Conservation (phyloP, 192 early-diverging fungal genomes). For the Diversispora eburnea region DNA sequence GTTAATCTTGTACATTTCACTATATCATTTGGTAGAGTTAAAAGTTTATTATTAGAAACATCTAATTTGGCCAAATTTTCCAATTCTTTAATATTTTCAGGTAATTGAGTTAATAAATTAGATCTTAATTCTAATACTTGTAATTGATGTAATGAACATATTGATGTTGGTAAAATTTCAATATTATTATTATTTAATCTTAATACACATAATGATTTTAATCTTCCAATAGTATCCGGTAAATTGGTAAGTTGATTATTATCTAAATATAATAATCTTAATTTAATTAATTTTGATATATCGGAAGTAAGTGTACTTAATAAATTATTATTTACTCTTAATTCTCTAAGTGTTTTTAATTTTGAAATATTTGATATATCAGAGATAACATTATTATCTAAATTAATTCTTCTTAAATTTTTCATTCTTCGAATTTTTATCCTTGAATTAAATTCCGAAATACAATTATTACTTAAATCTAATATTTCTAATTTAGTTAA, state of each 20-base stretch:
- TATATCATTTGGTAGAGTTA: slow-evolving; percentile 39
- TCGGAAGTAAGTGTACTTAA: slow-evolving; percentile 32
- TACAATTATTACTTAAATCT: slow-evolving; percentile 44
- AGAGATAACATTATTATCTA: slow-evolving; percentile 43
- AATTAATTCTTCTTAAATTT: slow-evolving; percentile 39
- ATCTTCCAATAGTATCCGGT: slow-evolving; percentile 41
- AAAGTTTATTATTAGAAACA: slow-evolving; percentile 50
- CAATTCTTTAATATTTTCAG: slow-evolving; percentile 43
- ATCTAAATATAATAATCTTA: slow-evolving; percentile 39
- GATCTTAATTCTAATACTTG: slow-evolving; percentile 40
- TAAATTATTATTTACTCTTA: slow-evolving; percentile 43
- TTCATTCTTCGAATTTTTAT: slow-evolving; percentile 42
- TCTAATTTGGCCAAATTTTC: slow-evolving; percentile 51
- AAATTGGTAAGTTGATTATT: slow-evolving; percentile 36
- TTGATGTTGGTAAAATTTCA: slow-evolving; percentile 32
- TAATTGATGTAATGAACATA: slow-evolving; percentile 40
- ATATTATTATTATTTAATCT: slow-evolving; percentile 41
- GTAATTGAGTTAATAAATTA: slow-evolving; percentile 37
- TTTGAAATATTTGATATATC: slow-evolving; percentile 41
- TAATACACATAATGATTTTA: slow-evolving; percentile 38
- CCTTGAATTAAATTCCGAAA: slow-evolving; percentile 40
- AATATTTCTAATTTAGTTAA: slow-evolving; percentile 43
- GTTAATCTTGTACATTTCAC: slow-evolving; percentile 32
- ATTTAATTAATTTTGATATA: slow-evolving; percentile 38
- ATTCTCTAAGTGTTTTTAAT: slow-evolving; percentile 39